A percentile compares a stretch with the other conserved stretches of the same genome.
These are phyloP conservation scores for Gentiana macrophylla DNA, from an alignment of 257 asterid genomes.

Conservation along the genomic window DNA sequence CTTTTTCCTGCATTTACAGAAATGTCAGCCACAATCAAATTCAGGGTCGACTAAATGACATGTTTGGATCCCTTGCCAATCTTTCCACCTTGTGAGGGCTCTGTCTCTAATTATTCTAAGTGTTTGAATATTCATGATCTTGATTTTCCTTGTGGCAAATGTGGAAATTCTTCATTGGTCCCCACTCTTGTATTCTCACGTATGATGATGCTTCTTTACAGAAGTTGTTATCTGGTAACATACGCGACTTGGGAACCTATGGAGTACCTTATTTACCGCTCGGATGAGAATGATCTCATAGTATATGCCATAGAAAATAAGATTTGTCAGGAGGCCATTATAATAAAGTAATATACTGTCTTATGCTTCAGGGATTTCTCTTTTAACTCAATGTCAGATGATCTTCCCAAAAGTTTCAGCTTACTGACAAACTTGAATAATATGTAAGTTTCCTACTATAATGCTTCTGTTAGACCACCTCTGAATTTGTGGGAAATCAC, in stretches of 20 bases:
- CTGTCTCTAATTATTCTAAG: background rate
- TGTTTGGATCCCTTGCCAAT: conserved; percentile 38
- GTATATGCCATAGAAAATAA: background rate
- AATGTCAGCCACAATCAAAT: conserved; percentile 38
- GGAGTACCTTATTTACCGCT: too few relatives aligned
- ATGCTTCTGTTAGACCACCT: background rate
- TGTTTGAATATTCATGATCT: background rate
- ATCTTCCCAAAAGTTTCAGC: conserved; percentile 37
- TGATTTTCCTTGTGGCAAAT: background rate
- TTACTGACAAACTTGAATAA: conserved; percentile 30
- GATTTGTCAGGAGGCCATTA: too few relatives aligned
- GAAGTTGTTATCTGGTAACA: too few relatives aligned
- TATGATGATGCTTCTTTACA: background rate
- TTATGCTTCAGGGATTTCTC: conserved; percentile 43
- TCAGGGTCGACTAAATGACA: conserved; percentile 40
- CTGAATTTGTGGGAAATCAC: too few relatives aligned
- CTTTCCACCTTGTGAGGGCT: conserved; percentile 35
- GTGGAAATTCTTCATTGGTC: background rate
- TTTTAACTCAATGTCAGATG: conserved; percentile 35
- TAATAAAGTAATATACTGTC: background rate
- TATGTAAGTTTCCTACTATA: conserved; percentile 26
- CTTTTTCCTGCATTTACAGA: conserved; percentile 23
- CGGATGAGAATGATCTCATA: too few relatives aligned
- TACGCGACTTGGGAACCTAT: too few relatives aligned
- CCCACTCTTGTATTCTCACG: background rate